Evolutionary conservation across 768 basidiomycete genomes (phyloP), one percentile per base, ranked within the genome.

Genomic region (Pleurotus pulmonarius): DNA sequence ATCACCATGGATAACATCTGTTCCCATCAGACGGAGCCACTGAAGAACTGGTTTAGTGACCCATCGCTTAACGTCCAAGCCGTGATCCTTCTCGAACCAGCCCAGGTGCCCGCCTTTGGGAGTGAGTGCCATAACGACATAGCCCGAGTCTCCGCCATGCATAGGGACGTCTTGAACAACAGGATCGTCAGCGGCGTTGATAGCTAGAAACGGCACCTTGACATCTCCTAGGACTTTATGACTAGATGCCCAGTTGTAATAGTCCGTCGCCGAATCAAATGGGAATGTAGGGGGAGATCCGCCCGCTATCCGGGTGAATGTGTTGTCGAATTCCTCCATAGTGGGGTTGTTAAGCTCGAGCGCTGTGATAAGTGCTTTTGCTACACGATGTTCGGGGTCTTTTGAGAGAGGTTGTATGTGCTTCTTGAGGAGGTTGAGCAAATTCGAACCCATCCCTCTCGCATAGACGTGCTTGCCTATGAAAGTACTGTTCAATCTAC

Each of bases 151-250:
- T 56, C 74, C 77, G 5, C 74, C 75, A 56, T 85, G 76, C 67
- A 79, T 76, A 26, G 88, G 88, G 39, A 87, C 75, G 54, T 81
- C 73, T 46, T 75, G 77, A 18, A 91, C 84, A 41, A 92, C 79
- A 16, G 91, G 91, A 68, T 92, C 91, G 67, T 92, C 88, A 20
- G 77, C 79, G 15, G 91, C 80, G 64, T 87, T 90, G 57, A 93
- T 77, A 5, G 86, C 81, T 6, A 94, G 78, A 69, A 85, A 86
- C 12, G 92, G 92, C 26, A 93, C 82, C 44, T 73, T 75, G 60
- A 94, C 77, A 56, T 80, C 72, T 55, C 70, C 69, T 24, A 92
- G 70, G 48, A 83, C 73, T 39, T 82, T 67, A 67, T 89, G 83
- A 64, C 83, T 86, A 5, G 89, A 86, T 37, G 70, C 75, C 75